A percentile compares a stretch with the other conserved stretches of the same genome.
Evolutionary conservation across 495 filamentous ascomycete species (phyloP).

Genomic region (Penicillium riverlandense): DNA sequence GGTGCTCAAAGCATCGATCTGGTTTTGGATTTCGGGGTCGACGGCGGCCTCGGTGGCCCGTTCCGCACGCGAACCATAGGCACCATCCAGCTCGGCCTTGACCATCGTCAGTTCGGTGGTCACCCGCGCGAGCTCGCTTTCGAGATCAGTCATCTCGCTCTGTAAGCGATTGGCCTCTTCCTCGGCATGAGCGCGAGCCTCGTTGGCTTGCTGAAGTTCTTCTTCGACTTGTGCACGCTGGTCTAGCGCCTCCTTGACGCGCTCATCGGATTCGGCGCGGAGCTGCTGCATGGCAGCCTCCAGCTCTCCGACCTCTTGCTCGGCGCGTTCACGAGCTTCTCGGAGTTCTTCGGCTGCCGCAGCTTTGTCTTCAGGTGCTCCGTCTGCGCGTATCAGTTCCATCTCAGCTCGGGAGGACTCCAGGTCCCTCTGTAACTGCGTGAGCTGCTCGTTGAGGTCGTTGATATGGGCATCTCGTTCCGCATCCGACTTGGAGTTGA

Average conservation of each 20-base stretch:
- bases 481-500: slow-evolving; percentile 62
- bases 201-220: slow-evolving; percentile 3
- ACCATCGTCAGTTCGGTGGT: slow-evolving; percentile 89
- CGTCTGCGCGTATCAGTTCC: slow-evolving; percentile 32
- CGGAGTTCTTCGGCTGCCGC: slow-evolving; percentile 40
- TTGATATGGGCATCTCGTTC: slow-evolving; percentile 49
- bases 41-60: slow-evolving; percentile 70
- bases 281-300: slow-evolving; percentile 33
- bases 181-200: slow-evolving; percentile 28
- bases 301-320: slow-evolving; percentile 26
- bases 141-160: slow-evolving; percentile 64
- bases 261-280: slow-evolving; percentile 26
- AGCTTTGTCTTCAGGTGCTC: slow-evolving; percentile 14
- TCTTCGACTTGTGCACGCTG: not conserved
- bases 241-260: slow-evolving; percentile 18
- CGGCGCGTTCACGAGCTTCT: slow-evolving; percentile 28
- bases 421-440: slow-evolving; percentile 32
- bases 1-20: slow-evolving; percentile 57
- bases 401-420: slow-evolving; percentile 37
- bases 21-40: slow-evolving; percentile 56
- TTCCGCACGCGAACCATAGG: slow-evolving; percentile 73
- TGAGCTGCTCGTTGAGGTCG: slow-evolving; percentile 42
- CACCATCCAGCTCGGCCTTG: slow-evolving; percentile 89
- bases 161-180: slow-evolving; percentile 45
- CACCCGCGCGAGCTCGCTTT: slow-evolving; percentile 74